Evolutionary conservation across 2,329 filamentous ascomycete genomes (phyloP).

Genomic region (Cercospora zeae-maydis): DNA sequence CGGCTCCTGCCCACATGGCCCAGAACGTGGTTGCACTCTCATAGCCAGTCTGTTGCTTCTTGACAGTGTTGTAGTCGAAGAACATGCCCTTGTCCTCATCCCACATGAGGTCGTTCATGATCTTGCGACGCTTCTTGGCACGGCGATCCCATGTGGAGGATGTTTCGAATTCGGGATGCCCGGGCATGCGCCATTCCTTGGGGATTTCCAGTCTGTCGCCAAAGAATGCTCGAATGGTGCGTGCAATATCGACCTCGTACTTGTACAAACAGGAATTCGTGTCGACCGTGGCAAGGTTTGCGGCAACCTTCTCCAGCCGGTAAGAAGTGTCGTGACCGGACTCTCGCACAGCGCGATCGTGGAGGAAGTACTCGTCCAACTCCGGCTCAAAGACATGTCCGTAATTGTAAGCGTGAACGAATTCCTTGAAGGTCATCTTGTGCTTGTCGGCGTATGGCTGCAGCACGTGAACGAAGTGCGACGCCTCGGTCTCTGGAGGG

Average conservation of each 20-base stretch:
- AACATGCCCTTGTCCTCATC: conserved; percentile 90
- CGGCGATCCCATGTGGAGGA: conserved; percentile 89
- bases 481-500: conserved; percentile 85
- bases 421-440: conserved; percentile 75
- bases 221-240: conserved; percentile 79
- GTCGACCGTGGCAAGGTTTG: conserved; percentile 87
- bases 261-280: conserved; percentile 94
- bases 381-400: conserved; percentile 75
- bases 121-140: conserved; percentile 75
- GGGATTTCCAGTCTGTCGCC: conserved; percentile 79
- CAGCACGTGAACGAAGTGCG: conserved; percentile 79
- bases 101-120: conserved; percentile 93
- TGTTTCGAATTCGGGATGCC: conserved; percentile 65
- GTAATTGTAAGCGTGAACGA: conserved; percentile 84
- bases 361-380: conserved; percentile 90
- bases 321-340: conserved; percentile 97
- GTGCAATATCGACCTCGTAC: conserved; percentile 90
- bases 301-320: conserved; percentile 81
- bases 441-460: conserved; percentile 80
- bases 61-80: conserved; percentile 91
- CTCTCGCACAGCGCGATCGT: conserved; percentile 92
- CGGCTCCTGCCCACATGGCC: conserved; percentile 92
- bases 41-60: conserved; percentile 75
- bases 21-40: conserved; percentile 94
- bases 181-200: conserved; percentile 70